phyloP scores from a whole-genome alignment of 2,329 filamentous ascomycete species.

The Pyrenophora seminiperda region DNA sequence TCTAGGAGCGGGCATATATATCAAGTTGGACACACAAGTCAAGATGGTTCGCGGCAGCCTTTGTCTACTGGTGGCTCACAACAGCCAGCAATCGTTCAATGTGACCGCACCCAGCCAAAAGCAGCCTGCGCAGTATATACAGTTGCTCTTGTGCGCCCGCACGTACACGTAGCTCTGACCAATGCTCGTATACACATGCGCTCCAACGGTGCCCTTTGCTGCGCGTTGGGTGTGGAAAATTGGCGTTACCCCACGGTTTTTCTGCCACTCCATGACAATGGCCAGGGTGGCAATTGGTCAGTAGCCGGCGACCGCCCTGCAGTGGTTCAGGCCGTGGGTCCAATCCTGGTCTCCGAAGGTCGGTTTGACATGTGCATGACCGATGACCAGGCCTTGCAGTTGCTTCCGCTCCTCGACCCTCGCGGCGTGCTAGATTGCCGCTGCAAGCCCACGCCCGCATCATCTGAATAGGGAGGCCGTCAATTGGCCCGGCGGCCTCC shows the following conservation, averaged over 20 bases:
- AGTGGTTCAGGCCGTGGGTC: conserved; percentile 22
- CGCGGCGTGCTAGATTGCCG: conserved; percentile 40
- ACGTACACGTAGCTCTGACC: conserved; percentile 13
- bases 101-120: background rate
- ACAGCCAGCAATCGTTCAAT: no score
- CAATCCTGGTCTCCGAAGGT: conserved; percentile 38
- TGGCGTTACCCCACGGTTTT: conserved; percentile 47
- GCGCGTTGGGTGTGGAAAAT: conserved; percentile 38
- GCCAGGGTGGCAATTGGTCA: conserved; percentile 23
- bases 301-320: conserved; percentile 31
- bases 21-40: conserved; percentile 14
- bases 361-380: conserved; percentile 35
- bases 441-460: conserved; percentile 37
- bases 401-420: conserved; percentile 34
- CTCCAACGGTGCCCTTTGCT: conserved; percentile 24
- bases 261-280: conserved; percentile 39
- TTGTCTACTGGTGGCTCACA: conserved; percentile 11
- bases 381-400: conserved; percentile 33
- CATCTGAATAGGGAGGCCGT: conserved; percentile 25
- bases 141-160: background rate
- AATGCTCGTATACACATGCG: conserved; percentile 27
- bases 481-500: conserved; percentile 38
- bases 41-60: conserved; percentile 29
- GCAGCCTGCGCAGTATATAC: background rate
- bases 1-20: conserved; percentile 21